Base-by-base conservation (phyloP, 2,329 filamentous ascomycete species). In the Aspergillus sp. region DNA sequence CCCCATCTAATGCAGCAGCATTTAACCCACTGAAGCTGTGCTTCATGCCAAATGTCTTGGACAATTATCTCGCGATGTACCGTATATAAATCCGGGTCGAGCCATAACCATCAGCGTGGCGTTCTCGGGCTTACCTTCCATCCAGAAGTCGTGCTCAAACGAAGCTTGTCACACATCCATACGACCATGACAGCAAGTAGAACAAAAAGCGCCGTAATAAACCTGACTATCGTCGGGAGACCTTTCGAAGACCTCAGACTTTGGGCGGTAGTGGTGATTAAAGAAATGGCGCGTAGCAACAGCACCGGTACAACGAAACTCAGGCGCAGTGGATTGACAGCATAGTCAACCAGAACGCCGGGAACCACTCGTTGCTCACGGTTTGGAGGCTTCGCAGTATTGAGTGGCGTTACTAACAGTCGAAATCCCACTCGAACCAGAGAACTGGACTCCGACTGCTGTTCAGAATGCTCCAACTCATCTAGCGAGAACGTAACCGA, bases 281-380 rank as follows among this genome's bases (percentile, higher is more conserved):
- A 5, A 6, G 5, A 13, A 5, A n/a, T 43, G n/a, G n/a, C 23
- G 19, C 41, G 41, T 17, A 43, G 20, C n/a, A 43, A 27, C 20
- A 47, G n/a, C 17, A 41, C 19, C 5, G 50, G 45, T 5, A 46
- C 25, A 20, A 15, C 20, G 12, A 53, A 5, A 27, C 44, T 39
- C 9, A 43, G 15, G 13, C 41, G 49, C n/a, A 51, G 38, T 25
- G 47, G 6, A 43, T 25, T 17, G 3, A 27, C 22, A 5, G 22
- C 41, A n/a, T 13, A 7, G 4, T 30, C 23, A 7, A 42, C 17
- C 10, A 22, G 41, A 25, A 27, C 4, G 5, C 19, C 15, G 4
- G 19, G 12, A 13, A 19, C 6, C 13, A 23, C 17, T 12, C 13
- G 3, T 27, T 5, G 41, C 7, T 25, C 23, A 27, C 7, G 2